phyloP scores from a whole-genome alignment of 208 protist species.

The Histomonas meleagridis region DNA sequence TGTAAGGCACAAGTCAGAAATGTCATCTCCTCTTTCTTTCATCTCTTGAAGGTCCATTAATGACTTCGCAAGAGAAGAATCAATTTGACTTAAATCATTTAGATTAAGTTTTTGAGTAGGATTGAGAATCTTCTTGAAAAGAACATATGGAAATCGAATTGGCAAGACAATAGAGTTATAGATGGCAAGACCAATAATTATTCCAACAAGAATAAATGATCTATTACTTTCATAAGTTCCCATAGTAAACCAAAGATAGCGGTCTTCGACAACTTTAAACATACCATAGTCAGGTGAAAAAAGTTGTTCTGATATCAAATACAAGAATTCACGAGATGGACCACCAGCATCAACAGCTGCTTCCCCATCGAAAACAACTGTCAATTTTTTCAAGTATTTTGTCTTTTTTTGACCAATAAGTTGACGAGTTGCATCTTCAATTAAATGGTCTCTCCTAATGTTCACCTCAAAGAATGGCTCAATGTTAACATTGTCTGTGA shows the following conservation, averaged over 20 bases:
- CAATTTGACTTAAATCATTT: conserved; percentile 38
- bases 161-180: conserved; percentile 79
- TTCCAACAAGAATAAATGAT: conserved; percentile 43
- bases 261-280: conserved; percentile 60
- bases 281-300: conserved; percentile 73
- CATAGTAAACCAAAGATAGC: conserved; percentile 65
- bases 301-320: conserved; percentile 69
- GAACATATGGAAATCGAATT: conserved; percentile 63
- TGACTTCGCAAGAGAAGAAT: conserved; percentile 38
- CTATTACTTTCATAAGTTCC: conserved; percentile 47
- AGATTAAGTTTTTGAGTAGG: background rate
- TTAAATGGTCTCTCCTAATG: background rate
- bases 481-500: no score
- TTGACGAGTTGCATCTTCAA: background rate
- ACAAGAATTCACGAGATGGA: conserved; percentile 82
- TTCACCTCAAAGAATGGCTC: background rate
- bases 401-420: background rate
- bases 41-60: background rate
- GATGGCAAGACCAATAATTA: conserved; percentile 69
- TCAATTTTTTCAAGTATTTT: conserved; percentile 66
- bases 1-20: background rate
- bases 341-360: conserved; percentile 81
- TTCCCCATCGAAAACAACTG: conserved; percentile 69
- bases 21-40: background rate
- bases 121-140: conserved; percentile 44